Conservation (phyloP, 2,329 filamentous ascomycete genomes). For the Zymoseptoria ardabiliae region DNA sequence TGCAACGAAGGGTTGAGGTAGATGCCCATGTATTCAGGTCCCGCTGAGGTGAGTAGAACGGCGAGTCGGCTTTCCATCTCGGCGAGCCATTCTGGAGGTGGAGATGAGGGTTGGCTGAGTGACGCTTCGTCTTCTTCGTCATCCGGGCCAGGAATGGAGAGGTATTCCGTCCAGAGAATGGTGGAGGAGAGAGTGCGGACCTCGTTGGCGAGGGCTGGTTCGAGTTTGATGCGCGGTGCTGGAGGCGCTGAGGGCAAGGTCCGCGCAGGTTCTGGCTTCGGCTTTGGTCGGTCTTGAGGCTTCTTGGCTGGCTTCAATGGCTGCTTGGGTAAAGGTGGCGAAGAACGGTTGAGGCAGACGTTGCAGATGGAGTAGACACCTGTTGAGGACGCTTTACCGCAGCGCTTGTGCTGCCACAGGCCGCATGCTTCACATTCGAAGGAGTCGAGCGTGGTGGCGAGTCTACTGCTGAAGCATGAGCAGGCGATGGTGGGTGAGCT, state of each 20-base stretch:
- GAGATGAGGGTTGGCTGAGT: neutral
- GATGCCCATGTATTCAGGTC: neutral
- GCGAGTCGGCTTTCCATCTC: slow-evolving; percentile 9
- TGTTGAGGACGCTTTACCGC: neutral
- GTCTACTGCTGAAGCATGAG: neutral
- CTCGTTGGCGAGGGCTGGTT: slow-evolving; percentile 9
- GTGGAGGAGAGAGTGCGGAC: slow-evolving; percentile 10
- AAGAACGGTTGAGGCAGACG: neutral
- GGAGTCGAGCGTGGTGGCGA: slow-evolving; percentile 1
- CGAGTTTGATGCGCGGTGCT: neutral
- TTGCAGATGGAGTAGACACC: slow-evolving; percentile 2
- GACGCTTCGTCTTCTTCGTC: neutral
- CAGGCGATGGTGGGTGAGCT: neutral
- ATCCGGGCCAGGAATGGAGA: slow-evolving; percentile 3
- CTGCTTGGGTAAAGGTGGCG: neutral
- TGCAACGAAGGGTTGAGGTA: slow-evolving; percentile 9
- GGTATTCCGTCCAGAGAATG: slow-evolving; percentile 14
- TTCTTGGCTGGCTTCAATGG: neutral
- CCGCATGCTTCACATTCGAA: slow-evolving; percentile 4
- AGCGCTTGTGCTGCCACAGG: slow-evolving; percentile 4
- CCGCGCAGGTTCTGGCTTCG: neutral
- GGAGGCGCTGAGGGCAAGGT: neutral
- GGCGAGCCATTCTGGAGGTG: slow-evolving; percentile 9
- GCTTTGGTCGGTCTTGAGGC: neutral
- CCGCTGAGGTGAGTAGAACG: slow-evolving; percentile 9